Conservation (phyloP, 495 filamentous ascomycete genomes). For the Tuber calosporum region DNA sequence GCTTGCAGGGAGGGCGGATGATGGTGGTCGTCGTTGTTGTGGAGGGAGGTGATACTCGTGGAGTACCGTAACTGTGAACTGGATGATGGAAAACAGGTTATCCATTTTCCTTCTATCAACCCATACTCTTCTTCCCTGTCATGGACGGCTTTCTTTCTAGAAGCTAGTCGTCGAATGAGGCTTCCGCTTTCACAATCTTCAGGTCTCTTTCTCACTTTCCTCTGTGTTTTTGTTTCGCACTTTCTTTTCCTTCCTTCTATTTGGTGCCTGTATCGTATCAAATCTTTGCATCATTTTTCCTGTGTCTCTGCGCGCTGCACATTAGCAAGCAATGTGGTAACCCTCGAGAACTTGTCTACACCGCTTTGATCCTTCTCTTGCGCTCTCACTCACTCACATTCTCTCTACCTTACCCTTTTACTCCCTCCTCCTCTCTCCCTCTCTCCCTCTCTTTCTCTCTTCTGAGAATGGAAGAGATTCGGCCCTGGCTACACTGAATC, state of each 20-base stretch:
- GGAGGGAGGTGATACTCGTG: background rate
- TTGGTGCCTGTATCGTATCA: constrained; percentile 19
- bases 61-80: background rate
- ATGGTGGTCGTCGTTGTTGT: background rate
- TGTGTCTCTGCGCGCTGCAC: constrained; percentile 14
- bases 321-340: constrained; percentile 1
- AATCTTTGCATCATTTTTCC: constrained; percentile 23
- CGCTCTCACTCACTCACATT: constrained; percentile 1
- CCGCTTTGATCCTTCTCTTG: constrained; percentile 5
- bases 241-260: constrained; percentile 29
- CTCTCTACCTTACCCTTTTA: constrained; percentile 8
- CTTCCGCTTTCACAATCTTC: background rate
- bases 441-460: background rate
- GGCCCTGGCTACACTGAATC: constrained; percentile 23
- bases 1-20: background rate
- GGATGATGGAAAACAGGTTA: background rate
- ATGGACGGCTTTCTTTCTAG: background rate
- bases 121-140: background rate
- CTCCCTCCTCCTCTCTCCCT: background rate
- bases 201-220: constrained; percentile 16
- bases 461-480: constrained; percentile 13
- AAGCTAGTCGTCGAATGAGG: background rate
- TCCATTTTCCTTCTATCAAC: background rate
- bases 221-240: constrained; percentile 23
- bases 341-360: constrained; percentile 2